Percentiles rank a stretch among this genome's conserved stretches.
These are phyloP conservation scores for Logfia minima DNA, from an alignment of 129 eudicot species.

Conservation along the genomic window DNA sequence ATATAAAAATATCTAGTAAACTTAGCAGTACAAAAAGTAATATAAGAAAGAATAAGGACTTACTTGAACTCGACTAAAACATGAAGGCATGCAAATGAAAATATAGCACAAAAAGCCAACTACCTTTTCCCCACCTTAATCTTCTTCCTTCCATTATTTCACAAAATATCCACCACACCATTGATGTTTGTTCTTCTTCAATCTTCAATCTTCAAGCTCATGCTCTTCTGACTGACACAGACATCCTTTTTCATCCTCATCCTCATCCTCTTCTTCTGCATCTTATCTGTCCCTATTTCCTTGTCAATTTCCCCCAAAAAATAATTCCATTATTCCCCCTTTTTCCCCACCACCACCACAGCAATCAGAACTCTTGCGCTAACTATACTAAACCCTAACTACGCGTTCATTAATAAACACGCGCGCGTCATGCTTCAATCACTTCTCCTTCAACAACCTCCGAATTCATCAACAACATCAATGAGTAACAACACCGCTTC, in stretches of 20 bases:
- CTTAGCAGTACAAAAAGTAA: not conserved
- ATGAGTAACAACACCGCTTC: constrained; percentile 25
- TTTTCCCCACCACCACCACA: constrained; percentile 16
- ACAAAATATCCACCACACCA: constrained; percentile 20
- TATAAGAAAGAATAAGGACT: not conserved
- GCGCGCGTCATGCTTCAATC: constrained; percentile 50
- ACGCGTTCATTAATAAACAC: not conserved
- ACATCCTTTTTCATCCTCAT: constrained; percentile 20
- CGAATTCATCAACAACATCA: constrained; percentile 21
- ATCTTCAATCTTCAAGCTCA: constrained; percentile 12
- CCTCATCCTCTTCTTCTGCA: constrained; percentile 23
- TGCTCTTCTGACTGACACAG: constrained; percentile 40
- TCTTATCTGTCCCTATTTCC: constrained; percentile 25
- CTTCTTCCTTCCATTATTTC: constrained; percentile 35
- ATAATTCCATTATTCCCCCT: constrained; percentile 1
- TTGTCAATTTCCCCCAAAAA: constrained; percentile 16
- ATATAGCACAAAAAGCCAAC: constrained; percentile 36
- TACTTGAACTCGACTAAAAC: constrained; percentile 6
- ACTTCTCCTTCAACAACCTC: constrained; percentile 37
- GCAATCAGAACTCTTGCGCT: too few species aligned
- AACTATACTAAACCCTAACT: too few species aligned
- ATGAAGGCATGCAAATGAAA: constrained; percentile 19
- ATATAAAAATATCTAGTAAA: too few species aligned
- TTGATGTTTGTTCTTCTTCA: constrained; percentile 15
- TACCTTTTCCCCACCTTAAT: constrained; percentile 36